Evolutionary conservation across 805 yeast genomes (phyloP).

Genomic region (Metschnikowia corniflorae): DNA sequence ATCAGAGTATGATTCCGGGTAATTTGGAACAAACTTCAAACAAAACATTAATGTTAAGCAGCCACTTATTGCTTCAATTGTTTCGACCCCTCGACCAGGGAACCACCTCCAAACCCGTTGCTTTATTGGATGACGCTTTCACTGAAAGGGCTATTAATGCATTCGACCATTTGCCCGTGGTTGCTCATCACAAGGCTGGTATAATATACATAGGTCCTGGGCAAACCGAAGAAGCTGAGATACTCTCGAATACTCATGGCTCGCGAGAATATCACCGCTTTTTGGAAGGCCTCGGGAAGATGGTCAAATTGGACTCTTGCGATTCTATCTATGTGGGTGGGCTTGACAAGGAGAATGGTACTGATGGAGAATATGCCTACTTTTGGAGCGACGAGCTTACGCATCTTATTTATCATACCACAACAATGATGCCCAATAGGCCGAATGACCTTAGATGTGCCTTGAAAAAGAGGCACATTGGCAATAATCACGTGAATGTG

Average conservation of each 20-base stretch:
- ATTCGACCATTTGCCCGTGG: constrained; percentile 73
- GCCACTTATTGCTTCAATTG: constrained; percentile 50
- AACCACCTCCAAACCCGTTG: constrained; percentile 40
- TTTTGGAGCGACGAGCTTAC: constrained; percentile 68
- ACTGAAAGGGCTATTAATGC: constrained; percentile 50
- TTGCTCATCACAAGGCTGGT: constrained; percentile 77
- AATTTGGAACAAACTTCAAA: constrained; percentile 10
- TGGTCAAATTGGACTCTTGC: constrained; percentile 53
- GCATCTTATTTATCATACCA: constrained; percentile 73
- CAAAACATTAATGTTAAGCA: constrained; percentile 25
- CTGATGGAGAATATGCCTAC: constrained; percentile 73
- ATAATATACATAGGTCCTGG: constrained; percentile 68
- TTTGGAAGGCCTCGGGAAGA: constrained; percentile 53
- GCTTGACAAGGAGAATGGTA: constrained; percentile 61
- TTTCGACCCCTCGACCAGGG: constrained; percentile 40
- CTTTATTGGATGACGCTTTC: constrained; percentile 47
- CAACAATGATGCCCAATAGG: constrained; percentile 73
- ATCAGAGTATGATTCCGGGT: constrained; percentile 21
- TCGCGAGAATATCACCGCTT: constrained; percentile 61
- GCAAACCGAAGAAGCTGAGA: constrained; percentile 61
- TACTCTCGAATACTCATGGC: constrained; percentile 62
- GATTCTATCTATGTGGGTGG: constrained; percentile 69
- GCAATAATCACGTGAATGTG: constrained; percentile 78
- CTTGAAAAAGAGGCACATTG: constrained; percentile 78
- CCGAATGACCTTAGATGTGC: constrained; percentile 42